Conservation (phyloP, 257 asterid species). For the Solanum bulbocastanum region DNA sequence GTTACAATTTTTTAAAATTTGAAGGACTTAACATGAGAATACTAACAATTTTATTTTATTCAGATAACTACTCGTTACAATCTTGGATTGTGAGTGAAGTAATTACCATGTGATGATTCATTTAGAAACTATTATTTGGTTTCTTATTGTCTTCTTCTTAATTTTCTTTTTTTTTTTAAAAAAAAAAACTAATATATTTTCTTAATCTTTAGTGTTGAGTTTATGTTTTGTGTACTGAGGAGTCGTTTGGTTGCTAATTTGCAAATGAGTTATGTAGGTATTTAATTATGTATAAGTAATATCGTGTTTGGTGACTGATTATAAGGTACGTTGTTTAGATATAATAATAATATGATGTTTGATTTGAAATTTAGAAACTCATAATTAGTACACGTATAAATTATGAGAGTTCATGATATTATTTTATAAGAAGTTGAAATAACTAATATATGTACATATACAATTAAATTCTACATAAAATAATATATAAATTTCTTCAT, state of each 20-base stretch:
- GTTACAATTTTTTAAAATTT: too few relatives aligned
- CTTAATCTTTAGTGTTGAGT: neutral
- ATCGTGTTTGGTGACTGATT: neutral
- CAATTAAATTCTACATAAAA: neutral
- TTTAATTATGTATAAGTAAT: too few relatives aligned
- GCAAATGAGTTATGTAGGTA: accelerated
- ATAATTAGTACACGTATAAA: too few relatives aligned
- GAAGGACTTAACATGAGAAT: neutral
- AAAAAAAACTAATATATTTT: neutral
- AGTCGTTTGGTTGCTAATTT: neutral
- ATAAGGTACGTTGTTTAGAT: neutral
- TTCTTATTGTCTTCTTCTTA: neutral
- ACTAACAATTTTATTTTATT: too few relatives aligned
- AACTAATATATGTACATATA: neutral
- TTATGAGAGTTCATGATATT: too few relatives aligned
- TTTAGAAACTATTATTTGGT: neutral
- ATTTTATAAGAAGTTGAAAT: neutral
- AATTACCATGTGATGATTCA: neutral
- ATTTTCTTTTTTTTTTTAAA: too few relatives aligned
- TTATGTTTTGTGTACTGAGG: neutral
- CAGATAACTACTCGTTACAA: too few relatives aligned
- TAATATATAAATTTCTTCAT: too few relatives aligned
- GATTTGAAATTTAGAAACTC: neutral
- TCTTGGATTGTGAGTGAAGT: neutral
- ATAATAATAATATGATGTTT: too few relatives aligned